Conservation (phyloP, 768 basidiomycete species). For the Mycena capillaripes region DNA sequence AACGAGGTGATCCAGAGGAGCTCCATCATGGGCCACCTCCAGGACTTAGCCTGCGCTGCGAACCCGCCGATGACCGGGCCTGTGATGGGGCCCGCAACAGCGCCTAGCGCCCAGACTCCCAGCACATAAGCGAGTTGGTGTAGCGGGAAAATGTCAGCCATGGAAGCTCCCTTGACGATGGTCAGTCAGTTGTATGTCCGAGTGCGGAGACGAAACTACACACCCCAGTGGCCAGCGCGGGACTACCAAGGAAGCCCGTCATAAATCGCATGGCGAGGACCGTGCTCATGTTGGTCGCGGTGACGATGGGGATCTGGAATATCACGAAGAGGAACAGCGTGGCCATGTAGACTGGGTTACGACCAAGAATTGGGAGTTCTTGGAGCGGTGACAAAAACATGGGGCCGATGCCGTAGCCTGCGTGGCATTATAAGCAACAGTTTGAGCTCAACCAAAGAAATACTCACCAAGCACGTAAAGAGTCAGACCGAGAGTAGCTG, state of each 20-base stretch:
- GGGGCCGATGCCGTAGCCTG: slow-evolving; percentile 40
- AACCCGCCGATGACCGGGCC: slow-evolving; percentile 26
- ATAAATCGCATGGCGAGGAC: slow-evolving; percentile 50
- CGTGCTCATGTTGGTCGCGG: slow-evolving; percentile 46
- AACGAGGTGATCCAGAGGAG: slow-evolving; percentile 27
- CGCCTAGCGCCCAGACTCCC: slow-evolving; percentile 31
- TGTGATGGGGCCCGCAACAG: slow-evolving; percentile 34
- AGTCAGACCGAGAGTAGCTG: slow-evolving; percentile 45
- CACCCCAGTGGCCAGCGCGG: slow-evolving; percentile 48
- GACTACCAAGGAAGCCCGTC: slow-evolving; percentile 49
- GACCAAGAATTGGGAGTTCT: slow-evolving; percentile 22
- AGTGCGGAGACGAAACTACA: too few species aligned
- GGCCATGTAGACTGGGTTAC: slow-evolving; percentile 26
- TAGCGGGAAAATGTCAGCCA: slow-evolving; percentile 21
- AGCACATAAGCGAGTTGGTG: slow-evolving; percentile 21
- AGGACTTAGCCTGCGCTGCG: slow-evolving; percentile 19
- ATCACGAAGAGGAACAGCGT: slow-evolving; percentile 47
- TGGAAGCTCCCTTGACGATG: slow-evolving; percentile 10
- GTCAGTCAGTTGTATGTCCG: too few species aligned
- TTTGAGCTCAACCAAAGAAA: background rate
- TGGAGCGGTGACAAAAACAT: slow-evolving; percentile 44
- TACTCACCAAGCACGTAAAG: slow-evolving; percentile 44
- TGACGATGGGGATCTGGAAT: slow-evolving; percentile 50
- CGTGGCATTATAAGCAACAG: background rate
- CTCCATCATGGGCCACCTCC: slow-evolving; percentile 29